Conservation (phyloP, 169 alveolate genomes). For the Plasmodium adleri region DNA sequence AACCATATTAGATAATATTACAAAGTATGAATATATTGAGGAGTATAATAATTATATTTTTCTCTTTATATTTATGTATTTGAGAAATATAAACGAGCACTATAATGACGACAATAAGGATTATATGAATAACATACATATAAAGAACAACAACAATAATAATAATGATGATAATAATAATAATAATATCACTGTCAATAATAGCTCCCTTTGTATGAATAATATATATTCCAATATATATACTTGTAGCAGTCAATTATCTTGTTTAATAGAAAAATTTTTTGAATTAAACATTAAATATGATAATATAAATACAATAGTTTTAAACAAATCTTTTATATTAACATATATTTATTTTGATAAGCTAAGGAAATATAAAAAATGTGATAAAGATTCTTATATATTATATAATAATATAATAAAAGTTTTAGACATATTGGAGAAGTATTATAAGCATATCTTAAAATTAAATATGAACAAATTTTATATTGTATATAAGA, state of each 20-base stretch:
- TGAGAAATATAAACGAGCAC: background rate
- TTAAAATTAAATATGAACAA: constrained; percentile 3
- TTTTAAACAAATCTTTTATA: constrained; percentile 32
- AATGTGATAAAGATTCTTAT: constrained; percentile 33
- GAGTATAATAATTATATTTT: constrained; percentile 38
- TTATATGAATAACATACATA: no score
- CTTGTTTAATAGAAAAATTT: constrained; percentile 51
- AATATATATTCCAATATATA: no score
- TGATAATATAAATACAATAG: constrained; percentile 11
- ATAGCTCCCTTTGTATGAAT: no score
- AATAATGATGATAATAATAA: background rate
- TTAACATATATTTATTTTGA: constrained; percentile 43
- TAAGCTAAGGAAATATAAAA: constrained; percentile 33
- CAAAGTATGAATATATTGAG: constrained; percentile 6
- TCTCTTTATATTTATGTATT: constrained; percentile 29
- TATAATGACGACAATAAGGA: background rate
- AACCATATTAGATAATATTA: constrained; percentile 16
- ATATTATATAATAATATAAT: constrained; percentile 30
- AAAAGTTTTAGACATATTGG: constrained; percentile 28
- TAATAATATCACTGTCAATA: background rate
- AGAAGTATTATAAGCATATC: constrained; percentile 26
- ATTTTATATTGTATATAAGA: background rate
- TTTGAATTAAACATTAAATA: constrained; percentile 2
- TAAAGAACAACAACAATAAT: background rate
- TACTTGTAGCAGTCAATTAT: background rate